phyloP scores from a whole-genome alignment of 768 basidiomycete genomes.

The Tricholoma matsutake region DNA sequence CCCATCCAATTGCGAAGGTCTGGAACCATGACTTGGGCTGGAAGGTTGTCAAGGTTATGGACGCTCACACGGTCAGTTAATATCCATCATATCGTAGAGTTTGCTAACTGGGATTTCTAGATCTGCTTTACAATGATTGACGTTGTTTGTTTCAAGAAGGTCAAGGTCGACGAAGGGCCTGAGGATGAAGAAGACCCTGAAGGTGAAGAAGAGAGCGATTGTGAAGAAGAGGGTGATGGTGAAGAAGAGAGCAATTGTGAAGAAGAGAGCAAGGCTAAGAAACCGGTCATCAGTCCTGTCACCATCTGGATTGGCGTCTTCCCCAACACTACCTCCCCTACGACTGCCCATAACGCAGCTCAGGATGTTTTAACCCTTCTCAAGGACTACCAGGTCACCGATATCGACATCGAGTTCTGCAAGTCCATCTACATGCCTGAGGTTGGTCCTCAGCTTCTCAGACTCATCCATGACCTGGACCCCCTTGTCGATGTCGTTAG shows the following conservation, averaged over 20 bases:
- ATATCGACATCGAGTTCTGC: constrained; percentile 33
- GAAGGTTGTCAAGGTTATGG: too few species aligned
- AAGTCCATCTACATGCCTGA: constrained; percentile 21
- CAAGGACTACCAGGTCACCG: constrained; percentile 24
- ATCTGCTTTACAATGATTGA: constrained; percentile 28
- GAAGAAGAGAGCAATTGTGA: constrained; percentile 19
- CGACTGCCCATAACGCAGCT: constrained; percentile 28
- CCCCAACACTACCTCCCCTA: constrained; percentile 26
- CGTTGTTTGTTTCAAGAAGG: constrained; percentile 29
- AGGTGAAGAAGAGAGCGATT: neutral
- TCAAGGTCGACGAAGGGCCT: constrained; percentile 15
- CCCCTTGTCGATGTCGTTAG: too few species aligned
- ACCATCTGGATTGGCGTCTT: constrained; percentile 32
- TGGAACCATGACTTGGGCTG: too few species aligned
- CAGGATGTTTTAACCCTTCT: constrained; percentile 30
- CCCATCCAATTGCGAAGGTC: too few species aligned
- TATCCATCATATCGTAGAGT: constrained; percentile 25
- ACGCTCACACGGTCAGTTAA: too few species aligned
- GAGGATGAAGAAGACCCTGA: too few species aligned
- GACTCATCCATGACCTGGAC: constrained; percentile 24
- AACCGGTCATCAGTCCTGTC: too few species aligned
- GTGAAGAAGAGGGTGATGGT: constrained; percentile 15
- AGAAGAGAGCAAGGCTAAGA: too few species aligned
- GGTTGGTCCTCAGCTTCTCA: constrained; percentile 28
- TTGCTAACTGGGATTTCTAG: constrained; percentile 22